A percentile compares a stretch with the other conserved stretches of the same genome.
These are phyloP conservation scores for Ogataea trehalophila DNA, from an alignment of 805 yeast species.

Conservation along the genomic window DNA sequence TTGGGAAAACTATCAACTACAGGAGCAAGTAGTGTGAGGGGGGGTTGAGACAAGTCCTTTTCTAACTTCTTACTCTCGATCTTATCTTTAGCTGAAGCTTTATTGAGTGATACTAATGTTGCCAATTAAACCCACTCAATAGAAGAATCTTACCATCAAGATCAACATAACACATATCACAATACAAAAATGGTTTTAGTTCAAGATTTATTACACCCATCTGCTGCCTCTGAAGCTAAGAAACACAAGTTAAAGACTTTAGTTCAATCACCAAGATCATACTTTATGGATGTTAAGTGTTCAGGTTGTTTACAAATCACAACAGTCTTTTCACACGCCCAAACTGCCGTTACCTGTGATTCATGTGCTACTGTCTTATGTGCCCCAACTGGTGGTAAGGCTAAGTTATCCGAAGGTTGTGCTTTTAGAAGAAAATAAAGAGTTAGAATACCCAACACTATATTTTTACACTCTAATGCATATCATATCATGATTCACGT, in stretches of 20 bases:
- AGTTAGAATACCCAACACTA: too few relatives aligned
- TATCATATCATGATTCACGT: too few relatives aligned
- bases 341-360: constrained; percentile 99
- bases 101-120: too few relatives aligned
- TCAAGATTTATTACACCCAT: constrained; percentile 98
- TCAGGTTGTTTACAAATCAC: constrained; percentile 99
- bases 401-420: constrained; percentile 98
- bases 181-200: constrained; percentile 69
- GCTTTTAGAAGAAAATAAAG: constrained; percentile 97
- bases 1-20: too few relatives aligned
- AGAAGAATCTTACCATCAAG: too few relatives aligned
- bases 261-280: constrained; percentile 97
- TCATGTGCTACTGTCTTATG: constrained; percentile 97
- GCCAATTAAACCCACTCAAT: too few relatives aligned
- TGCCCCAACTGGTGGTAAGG: constrained; percentile 99
- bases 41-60: too few relatives aligned
- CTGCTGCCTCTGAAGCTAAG: constrained; percentile 93
- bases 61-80: too few relatives aligned
- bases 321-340: constrained; percentile 99
- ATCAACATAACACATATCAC: neutral
- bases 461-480: too few relatives aligned
- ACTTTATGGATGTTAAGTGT: constrained; percentile 99
- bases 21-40: too few relatives aligned
- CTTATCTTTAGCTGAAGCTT: too few relatives aligned
- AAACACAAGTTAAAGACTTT: constrained; percentile 96